Evolutionary conservation across 805 yeast genomes (phyloP), one percentile per base, ranked within the genome.

Genomic region (Lipomyces yamanashiensis): DNA sequence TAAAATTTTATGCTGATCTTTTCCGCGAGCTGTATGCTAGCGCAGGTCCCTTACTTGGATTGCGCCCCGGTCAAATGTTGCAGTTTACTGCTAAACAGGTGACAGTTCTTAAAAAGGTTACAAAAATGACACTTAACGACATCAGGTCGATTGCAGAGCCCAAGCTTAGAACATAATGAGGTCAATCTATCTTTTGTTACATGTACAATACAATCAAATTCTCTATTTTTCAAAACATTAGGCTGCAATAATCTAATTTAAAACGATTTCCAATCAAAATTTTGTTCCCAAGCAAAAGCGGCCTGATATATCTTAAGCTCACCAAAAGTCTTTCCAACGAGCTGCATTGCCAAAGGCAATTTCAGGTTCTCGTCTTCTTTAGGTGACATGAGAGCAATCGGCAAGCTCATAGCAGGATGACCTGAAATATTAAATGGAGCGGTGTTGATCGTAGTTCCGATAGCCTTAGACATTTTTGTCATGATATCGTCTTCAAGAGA

Each of bases 311-410:
- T 64, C 1, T 71, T 69, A 21, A 62, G 45, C 60, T 77, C 80
- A 59, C 73, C 78, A 57, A 71, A 77, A 62, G 74, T 72, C 63
- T 70, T 73, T 17, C 77, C 79, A 33, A 77, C 70, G 1, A 77
- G 68, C 64, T 77, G 80, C 60, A 77, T 60, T 19, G 78, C 78
- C 15, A 75, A 77, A 13, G 80, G 80, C 50, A 77, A 72, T 51
- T 71, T 74, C 58, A 68, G 62, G 12, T 71, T 72, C n/a, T 74
- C 73, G 36, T 74, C 75, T 47, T 76, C 79, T 37, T 39, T 23
- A 19, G 66, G 63, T 12, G 58, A 40, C 54, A 77, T 66, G 62
- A 74, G 68, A 3, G 79, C 78, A 41, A 74, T 68, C 1, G 80
- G 79, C 23, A 77, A 66, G 49, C 73, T 74, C 67, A 77, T 47